Percentiles rank a stretch among this genome's conserved stretches.
Conservation (phyloP, 805 yeast species). For the Kuraishia molischiana region DNA sequence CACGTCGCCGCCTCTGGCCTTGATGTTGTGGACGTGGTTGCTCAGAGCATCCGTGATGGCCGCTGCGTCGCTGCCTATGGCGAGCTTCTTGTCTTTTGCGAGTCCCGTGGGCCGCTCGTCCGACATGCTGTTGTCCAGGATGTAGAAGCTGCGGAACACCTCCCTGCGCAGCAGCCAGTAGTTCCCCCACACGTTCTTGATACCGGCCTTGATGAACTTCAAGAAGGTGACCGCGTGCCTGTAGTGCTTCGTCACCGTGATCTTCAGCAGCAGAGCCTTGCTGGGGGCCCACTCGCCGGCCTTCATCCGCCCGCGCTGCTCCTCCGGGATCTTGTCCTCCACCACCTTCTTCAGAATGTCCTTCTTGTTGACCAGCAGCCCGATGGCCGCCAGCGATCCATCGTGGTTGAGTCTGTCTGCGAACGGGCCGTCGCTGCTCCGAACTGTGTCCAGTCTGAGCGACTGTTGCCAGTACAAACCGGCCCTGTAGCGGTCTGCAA, state of each 20-base stretch:
- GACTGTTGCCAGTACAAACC: too few species aligned
- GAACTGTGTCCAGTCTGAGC: not conserved
- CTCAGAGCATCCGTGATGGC: constrained; percentile 15
- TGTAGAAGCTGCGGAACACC: constrained; percentile 16
- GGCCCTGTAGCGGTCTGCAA: too few species aligned
- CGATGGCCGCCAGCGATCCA: constrained; percentile 4
- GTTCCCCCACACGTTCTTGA: constrained; percentile 44
- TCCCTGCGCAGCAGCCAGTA: constrained; percentile 15
- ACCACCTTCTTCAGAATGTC: not conserved
- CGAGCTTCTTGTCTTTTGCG: constrained; percentile 11
- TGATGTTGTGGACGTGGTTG: constrained; percentile 12
- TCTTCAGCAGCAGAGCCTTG: not conserved
- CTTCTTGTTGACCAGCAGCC: not conserved
- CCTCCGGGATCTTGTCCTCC: not conserved
- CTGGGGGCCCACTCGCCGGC: not conserved
- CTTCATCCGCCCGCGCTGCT: not conserved
- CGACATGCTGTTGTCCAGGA: constrained; percentile 15
- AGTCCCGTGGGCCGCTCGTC: constrained; percentile 14
- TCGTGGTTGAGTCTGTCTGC: constrained; percentile 4
- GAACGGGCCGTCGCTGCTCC: not conserved
- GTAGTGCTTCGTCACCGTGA: not conserved
- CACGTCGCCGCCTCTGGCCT: constrained; percentile 10
- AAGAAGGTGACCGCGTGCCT: constrained; percentile 11
- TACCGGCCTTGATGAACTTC: constrained; percentile 48
- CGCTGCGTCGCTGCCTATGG: constrained; percentile 6